phyloP scores from a whole-genome alignment of 116 monocot species.

The Cymodocea nodosa region DNA sequence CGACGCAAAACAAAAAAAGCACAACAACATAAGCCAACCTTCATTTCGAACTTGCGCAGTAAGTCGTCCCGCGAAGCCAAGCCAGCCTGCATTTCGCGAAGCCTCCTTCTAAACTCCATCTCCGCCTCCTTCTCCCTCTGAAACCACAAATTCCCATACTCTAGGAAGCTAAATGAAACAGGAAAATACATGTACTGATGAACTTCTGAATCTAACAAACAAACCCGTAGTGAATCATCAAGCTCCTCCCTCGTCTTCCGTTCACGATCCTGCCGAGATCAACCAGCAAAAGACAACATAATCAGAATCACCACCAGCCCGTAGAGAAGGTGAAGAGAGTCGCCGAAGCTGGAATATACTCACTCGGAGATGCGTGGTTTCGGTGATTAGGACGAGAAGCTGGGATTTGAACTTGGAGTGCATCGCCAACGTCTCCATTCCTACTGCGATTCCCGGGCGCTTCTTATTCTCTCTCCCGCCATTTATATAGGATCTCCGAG shows the following conservation, averaged over 20 bases:
- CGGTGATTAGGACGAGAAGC: constrained; percentile 37
- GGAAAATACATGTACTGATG: not conserved
- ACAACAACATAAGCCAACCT: constrained; percentile 10
- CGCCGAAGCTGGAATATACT: not conserved
- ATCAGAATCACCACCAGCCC: not conserved
- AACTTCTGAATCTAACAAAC: not conserved
- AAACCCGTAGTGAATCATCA: constrained; percentile 20
- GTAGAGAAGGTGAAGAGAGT: not conserved
- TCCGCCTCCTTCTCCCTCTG: constrained; percentile 33
- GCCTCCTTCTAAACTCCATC: constrained; percentile 17
- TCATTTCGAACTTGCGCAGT: constrained; percentile 28
- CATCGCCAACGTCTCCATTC: constrained; percentile 19
- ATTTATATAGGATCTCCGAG: not conserved
- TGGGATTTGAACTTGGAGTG: constrained; percentile 43
- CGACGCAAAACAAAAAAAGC: not conserved
- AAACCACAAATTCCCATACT: constrained; percentile 1
- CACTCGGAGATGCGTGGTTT: constrained; percentile 22
- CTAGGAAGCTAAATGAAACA: not conserved
- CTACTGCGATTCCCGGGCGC: not conserved
- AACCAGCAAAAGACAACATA: not conserved
- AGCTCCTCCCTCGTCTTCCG: constrained; percentile 30
- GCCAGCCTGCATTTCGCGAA: constrained; percentile 22
- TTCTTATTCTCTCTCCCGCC: not conserved
- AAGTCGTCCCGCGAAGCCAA: constrained; percentile 22
- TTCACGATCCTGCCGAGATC: constrained; percentile 29